Evolutionary conservation across 2,329 filamentous ascomycete genomes (phyloP).

Genomic region (Stagonosporopsis tanaceti): DNA sequence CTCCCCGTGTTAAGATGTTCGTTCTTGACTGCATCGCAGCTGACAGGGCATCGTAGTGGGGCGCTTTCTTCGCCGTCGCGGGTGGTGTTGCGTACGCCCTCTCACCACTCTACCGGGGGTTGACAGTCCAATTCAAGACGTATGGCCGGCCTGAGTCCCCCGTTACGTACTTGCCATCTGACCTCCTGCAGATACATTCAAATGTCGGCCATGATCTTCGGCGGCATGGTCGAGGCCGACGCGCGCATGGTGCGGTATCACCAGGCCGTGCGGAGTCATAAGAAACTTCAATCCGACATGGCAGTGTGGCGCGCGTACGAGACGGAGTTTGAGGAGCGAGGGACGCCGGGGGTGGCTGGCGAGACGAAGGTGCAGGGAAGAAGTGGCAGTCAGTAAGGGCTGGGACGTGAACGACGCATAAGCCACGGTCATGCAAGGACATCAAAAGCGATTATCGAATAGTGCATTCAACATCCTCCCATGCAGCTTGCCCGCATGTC

Average conservation of each 20-base stretch:
- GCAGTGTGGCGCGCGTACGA: constrained; percentile 75
- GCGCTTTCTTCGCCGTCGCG: constrained; percentile 68
- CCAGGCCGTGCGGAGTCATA: constrained; percentile 68
- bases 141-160: constrained; percentile 7
- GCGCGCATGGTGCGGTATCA: constrained; percentile 72
- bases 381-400: no score
- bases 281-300: constrained; percentile 68
- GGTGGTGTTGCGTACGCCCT: constrained; percentile 69
- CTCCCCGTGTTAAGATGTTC: no score
- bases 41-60: constrained; percentile 63
- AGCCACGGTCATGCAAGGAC: no score
- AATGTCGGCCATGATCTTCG: constrained; percentile 86
- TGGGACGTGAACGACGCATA: no score
- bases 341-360: constrained; percentile 48
- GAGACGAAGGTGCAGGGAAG: constrained; percentile 37
- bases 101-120: constrained; percentile 74
- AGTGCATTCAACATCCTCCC: no score
- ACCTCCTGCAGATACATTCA: constrained; percentile 71
- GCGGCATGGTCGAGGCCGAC: constrained; percentile 80
- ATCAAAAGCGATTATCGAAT: no score
- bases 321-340: constrained; percentile 61
- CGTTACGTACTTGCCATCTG: neutral
- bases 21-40: neutral
- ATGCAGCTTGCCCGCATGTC: no score
- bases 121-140: constrained; percentile 49